Base-by-base conservation (phyloP, 352 stramenopile genomes). In the Pythium phragmiticola region DNA sequence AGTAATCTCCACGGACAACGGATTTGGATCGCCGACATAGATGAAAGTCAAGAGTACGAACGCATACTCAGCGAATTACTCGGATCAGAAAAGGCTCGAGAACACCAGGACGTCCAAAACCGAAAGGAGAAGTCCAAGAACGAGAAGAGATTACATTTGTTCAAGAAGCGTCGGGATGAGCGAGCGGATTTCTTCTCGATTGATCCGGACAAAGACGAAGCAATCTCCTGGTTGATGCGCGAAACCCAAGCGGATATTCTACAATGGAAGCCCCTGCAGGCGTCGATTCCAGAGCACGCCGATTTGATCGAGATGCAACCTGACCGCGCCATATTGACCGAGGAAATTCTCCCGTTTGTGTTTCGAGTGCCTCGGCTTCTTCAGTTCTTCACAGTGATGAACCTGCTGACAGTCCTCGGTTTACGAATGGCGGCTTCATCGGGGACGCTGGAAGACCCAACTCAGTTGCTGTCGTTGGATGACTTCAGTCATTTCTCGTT, bases 1-100 rank as follows among this genome's bases (percentile, higher is more conserved):
- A 95, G 87, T 61, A 94, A 94, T 26, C 64, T 94, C 1, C 87
- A 94, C 51, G 87, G 87, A 0, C 80, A 90, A 55, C 82, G 87
- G 5, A 92, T 95, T 55, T 77, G 60, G 6, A 58, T 94, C 14
- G 76, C 87, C 28, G 69, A 89, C 43, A 63, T 76, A 3, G 62
- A 92, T 45, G 87, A 95, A 55, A 58, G 74, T 3, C 63, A 61
- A 36, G 78, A 90, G 46, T 95, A 95, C 56, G 79, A 92, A 33
- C 73, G 83, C 0, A 95, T 95, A 66, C 49, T 95, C 21, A 56
- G 63, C 11, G 83, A 92, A 42, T 59, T 94, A n/a, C 75, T 81
- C 4, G 78, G 77, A 12, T 77, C 77, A 2, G 72, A 89, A 61
- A 62, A 45, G 17, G 78, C 68, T 8, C 62, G 63, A 41, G 59